These are phyloP conservation scores for Pseudomonodictys pantanalensis DNA, from an alignment of 495 filamentous ascomycete species.

Conservation along the genomic window DNA sequence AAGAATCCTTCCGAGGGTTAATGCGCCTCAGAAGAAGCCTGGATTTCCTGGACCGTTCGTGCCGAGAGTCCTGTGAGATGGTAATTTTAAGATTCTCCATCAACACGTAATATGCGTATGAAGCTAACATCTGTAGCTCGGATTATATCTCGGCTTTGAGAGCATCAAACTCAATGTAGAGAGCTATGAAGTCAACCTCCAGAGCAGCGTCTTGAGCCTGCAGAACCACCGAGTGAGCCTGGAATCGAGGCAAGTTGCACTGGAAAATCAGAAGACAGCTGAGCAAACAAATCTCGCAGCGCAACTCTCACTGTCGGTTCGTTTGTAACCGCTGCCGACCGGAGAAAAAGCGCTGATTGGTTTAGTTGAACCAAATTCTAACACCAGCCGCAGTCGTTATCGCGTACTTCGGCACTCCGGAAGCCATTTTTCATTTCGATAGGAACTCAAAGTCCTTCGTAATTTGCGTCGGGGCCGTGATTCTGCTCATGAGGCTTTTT, in stretches of 20 bases:
- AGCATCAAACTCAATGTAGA: background rate
- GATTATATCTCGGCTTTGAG: background rate
- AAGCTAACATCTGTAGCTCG: background rate
- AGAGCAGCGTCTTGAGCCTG: background rate
- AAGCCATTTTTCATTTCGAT: background rate
- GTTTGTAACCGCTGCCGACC: background rate
- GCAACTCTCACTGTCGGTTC: background rate
- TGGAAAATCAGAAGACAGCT: background rate
- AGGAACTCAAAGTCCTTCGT: conserved; percentile 9
- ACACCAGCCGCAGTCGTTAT: conserved; percentile 1
- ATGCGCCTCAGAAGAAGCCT: background rate
- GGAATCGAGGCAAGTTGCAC: background rate
- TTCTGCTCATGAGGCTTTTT: background rate
- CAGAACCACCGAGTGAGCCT: background rate
- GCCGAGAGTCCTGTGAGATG: background rate
- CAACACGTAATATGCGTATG: background rate
- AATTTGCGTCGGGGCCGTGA: background rate
- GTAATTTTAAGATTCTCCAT: background rate
- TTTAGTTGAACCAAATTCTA: background rate
- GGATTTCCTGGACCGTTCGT: background rate
- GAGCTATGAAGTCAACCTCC: background rate
- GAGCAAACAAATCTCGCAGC: background rate
- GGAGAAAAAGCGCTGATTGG: background rate
- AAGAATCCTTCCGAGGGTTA: background rate
- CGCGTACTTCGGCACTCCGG: conserved; percentile 4